Evolutionary conservation across 345 rosid genomes (phyloP).

Genomic region (Hibiscus trionum): DNA sequence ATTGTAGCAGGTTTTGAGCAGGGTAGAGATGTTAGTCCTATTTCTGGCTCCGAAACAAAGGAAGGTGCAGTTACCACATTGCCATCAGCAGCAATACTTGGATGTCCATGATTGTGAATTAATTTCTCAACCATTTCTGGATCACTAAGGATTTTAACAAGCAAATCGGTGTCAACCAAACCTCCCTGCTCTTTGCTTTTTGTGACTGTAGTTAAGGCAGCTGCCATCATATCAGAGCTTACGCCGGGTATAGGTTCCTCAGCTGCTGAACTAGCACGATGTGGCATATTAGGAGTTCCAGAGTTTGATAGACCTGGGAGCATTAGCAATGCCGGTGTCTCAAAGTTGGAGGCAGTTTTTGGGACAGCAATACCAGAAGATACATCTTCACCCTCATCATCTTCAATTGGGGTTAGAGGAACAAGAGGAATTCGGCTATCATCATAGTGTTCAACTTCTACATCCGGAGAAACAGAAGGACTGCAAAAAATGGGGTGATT

Average conservation of each 20-base stretch:
- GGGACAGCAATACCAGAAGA: constrained; percentile 14
- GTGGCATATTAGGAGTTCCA: constrained; percentile 2
- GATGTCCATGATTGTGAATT: constrained; percentile 14
- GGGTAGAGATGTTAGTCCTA: background rate
- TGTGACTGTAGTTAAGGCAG: constrained; percentile 29
- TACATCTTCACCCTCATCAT: constrained; percentile 26
- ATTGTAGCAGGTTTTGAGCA: background rate
- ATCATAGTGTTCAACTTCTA: constrained; percentile 33
- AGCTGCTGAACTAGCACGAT: background rate
- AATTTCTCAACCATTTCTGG: constrained; percentile 41
- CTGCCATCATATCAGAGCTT: constrained; percentile 23
- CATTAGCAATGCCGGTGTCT: constrained; percentile 7
- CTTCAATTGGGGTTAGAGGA: constrained; percentile 54
- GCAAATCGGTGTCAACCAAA: constrained; percentile 47
- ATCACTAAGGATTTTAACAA: constrained; percentile 43
- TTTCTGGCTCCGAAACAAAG: constrained; percentile 7
- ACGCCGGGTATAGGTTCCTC: constrained; percentile 7
- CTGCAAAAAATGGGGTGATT: constrained; percentile 20
- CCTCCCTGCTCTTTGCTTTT: constrained; percentile 31
- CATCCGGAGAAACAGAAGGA: constrained; percentile 41
- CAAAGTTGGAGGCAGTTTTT: background rate
- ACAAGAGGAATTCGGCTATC: constrained; percentile 42
- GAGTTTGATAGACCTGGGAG: constrained; percentile 14
- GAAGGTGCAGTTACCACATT: constrained; percentile 5
- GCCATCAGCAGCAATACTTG: background rate